Evolutionary conservation across 495 filamentous ascomycete genomes (phyloP), one percentile per base, ranked within the genome.

Genomic region (Oleoguttula mirabilis): DNA sequence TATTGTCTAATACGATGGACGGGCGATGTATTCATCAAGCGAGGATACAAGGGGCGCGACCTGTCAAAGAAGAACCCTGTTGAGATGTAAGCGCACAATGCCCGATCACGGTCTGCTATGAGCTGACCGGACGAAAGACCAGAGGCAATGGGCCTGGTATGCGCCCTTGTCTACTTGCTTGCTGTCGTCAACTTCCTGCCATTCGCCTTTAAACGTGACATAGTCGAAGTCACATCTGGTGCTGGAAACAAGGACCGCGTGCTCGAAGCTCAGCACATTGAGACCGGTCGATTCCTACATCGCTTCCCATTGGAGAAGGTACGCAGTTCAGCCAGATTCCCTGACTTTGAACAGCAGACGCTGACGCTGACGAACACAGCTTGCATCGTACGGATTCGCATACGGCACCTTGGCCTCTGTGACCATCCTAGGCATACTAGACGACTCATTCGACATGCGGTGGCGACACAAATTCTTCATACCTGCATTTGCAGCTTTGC

Each of bases 401-500:
- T 76, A 95, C 43, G 75, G 95, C 43, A 92, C 87, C 4, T 72
- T 99, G 21, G 85, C 94, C 64, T 80, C 75, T 20, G 80, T 94
- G 41, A 77, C 84, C 21, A 78, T 95, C 30, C 82, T 99, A 30
- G 90, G 90, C 24, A 80, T 96, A 43, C 84, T 83, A 17, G 90
- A 99, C 61, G 90, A 99, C 60, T 73, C 95, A 11, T 93, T 99
- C 63, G 90, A 99, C 61, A 92, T 99, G 53, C 78, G 92, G 54
- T 99, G 90, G 90, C 79, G 90, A 37, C 92, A 99, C 68, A 99
- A 99, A 63, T 77, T 96, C 56, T 77, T 96, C 62, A 94, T 99
- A 48, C 90, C 90, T 3, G 92, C 84, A 12, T 84, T 99, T 55
- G 86, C 87, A 25, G 75, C 87, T 21, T 86, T 96, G 45, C 90